Percentiles rank a stretch among this genome's conserved stretches.
Evolutionary conservation across 2,329 filamentous ascomycete genomes (phyloP).

Genomic region (Ophiostoma sp.): DNA sequence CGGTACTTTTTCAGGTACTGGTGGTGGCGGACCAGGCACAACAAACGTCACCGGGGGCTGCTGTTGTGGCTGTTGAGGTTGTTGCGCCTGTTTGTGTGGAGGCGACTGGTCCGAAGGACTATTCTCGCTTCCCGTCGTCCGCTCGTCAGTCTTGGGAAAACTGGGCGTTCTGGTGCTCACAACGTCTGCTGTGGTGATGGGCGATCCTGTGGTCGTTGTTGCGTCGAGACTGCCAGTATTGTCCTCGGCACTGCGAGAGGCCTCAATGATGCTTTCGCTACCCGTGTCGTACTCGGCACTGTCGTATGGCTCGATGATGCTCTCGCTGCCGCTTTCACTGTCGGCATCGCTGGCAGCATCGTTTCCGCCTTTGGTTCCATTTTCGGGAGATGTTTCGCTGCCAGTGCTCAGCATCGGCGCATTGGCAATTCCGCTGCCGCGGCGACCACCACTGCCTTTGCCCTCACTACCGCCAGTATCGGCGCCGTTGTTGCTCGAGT

Average conservation of each 20-base stretch:
- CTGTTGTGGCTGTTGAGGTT: background rate
- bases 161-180: background rate
- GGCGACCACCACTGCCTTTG: background rate
- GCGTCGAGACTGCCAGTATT: background rate
- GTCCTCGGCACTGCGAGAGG: background rate
- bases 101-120: background rate
- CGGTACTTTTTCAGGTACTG: background rate
- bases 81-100: background rate
- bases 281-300: background rate
- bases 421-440: background rate
- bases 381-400: background rate
- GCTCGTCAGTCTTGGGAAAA: background rate
- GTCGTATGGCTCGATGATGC: background rate
- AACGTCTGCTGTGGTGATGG: background rate
- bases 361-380: background rate
- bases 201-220: background rate
- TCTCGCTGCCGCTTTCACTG: background rate
- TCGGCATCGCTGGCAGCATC: background rate
- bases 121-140: background rate
- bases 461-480: background rate
- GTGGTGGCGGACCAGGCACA: slow-evolving; percentile 3
- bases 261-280: background rate
- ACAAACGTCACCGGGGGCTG: background rate
- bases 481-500: background rate
- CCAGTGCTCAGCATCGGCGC: slow-evolving; percentile 11